phyloP scores from a whole-genome alignment of 1,284 basidiomycete genomes.

The Kwoniella shivajii region DNA sequence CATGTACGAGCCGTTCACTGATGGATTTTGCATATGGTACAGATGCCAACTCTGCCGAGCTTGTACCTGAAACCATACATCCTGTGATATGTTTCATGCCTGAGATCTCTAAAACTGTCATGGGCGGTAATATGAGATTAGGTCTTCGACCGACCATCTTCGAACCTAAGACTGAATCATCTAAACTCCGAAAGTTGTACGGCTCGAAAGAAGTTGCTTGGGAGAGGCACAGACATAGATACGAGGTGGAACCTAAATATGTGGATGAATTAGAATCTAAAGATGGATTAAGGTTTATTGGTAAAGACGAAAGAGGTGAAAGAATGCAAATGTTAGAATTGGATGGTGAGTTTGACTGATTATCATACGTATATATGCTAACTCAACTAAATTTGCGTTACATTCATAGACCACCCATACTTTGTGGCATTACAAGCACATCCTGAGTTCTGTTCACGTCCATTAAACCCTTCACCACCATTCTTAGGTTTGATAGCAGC shows the following conservation, averaged over 20 bases:
- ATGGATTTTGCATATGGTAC: slow-evolving; percentile 1
- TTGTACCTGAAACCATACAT: slow-evolving; percentile 63
- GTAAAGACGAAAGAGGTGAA: slow-evolving; percentile 93
- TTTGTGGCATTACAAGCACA: slow-evolving; percentile 96
- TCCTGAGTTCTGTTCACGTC: slow-evolving; percentile 98
- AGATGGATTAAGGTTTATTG: slow-evolving; percentile 76
- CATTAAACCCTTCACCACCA: slow-evolving; percentile 93
- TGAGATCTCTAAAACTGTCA: slow-evolving; percentile 95
- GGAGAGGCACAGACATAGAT: slow-evolving; percentile 97
- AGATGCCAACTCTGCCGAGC: slow-evolving; percentile 90
- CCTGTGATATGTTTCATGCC: slow-evolving; percentile 97
- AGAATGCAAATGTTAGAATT: slow-evolving; percentile 97
- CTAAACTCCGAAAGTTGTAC: slow-evolving; percentile 77
- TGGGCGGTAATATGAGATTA: slow-evolving; percentile 98
- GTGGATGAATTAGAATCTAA: slow-evolving; percentile 72
- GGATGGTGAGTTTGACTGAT: slow-evolving; percentile 63
- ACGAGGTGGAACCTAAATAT: slow-evolving; percentile 92
- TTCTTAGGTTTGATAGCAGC: slow-evolving; percentile 97
- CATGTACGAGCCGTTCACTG: neutral
- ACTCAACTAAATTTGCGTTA: neutral
- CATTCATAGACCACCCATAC: slow-evolving; percentile 83
- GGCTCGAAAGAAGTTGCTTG: slow-evolving; percentile 82
- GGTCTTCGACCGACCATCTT: slow-evolving; percentile 94
- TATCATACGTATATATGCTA: too few species aligned
- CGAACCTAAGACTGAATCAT: slow-evolving; percentile 63